phyloP scores from a whole-genome alignment of 2,329 filamentous ascomycete genomes.

The Fusarium tuaranense region DNA sequence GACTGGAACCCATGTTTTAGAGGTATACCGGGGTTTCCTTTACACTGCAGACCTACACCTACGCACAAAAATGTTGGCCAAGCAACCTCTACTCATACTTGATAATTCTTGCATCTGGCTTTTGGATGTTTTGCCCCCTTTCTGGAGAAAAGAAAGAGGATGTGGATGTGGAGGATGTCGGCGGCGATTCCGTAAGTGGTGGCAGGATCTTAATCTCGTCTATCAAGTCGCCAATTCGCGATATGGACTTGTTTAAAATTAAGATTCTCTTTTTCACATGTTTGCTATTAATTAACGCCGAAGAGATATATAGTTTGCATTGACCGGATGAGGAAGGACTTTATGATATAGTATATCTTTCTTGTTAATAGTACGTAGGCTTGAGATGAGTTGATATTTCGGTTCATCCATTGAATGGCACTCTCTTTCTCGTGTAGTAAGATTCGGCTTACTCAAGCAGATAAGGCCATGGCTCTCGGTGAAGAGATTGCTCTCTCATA shows the following conservation, averaged over 20 bases:
- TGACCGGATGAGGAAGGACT: neutral
- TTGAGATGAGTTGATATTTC: neutral
- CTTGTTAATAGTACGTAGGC: neutral
- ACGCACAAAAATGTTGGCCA: neutral
- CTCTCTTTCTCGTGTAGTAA: neutral
- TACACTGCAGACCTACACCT: neutral
- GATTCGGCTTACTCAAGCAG: neutral
- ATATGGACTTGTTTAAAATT: neutral
- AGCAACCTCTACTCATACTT: neutral
- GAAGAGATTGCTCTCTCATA: neutral
- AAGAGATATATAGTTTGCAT: neutral
- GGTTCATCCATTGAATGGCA: neutral
- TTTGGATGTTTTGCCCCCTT: neutral
- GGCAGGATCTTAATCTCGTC: neutral
- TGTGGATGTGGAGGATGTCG: neutral
- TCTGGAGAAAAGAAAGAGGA: neutral
- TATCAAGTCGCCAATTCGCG: neutral
- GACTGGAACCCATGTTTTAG: neutral
- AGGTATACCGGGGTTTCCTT: neutral
- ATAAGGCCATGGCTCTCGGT: neutral
- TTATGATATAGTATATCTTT: neutral
- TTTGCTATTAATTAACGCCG: neutral
- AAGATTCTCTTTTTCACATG: neutral
- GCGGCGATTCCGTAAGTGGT: neutral
- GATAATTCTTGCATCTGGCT: neutral